Percentiles rank a stretch among this genome's conserved stretches.
These are phyloP conservation scores for Bipolaris zeicola DNA, from an alignment of 2,329 filamentous ascomycete species.

Conservation along the genomic window DNA sequence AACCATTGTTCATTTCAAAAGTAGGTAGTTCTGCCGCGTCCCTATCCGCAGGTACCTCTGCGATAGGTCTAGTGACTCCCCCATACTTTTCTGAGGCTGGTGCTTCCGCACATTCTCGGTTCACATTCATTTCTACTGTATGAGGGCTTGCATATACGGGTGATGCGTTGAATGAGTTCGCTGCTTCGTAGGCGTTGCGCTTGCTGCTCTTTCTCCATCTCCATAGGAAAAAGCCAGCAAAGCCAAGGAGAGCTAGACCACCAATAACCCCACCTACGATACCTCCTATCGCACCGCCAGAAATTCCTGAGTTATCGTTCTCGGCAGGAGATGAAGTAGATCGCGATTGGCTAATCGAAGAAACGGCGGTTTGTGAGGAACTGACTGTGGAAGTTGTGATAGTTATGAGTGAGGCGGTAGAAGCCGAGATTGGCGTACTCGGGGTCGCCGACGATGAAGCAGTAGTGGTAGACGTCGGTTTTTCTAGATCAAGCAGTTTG, in stretches of 20 bases:
- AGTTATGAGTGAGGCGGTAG: too few species aligned
- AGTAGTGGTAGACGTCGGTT: too few species aligned
- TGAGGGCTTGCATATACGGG: neutral
- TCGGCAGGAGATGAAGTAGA: slow-evolving; percentile 1
- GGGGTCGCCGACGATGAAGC: too few species aligned
- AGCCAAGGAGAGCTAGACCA: slow-evolving; percentile 23
- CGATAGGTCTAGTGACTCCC: neutral
- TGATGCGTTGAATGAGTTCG: neutral
- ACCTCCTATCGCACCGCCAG: slow-evolving; percentile 27
- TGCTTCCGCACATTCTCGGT: neutral
- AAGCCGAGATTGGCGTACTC: too few species aligned
- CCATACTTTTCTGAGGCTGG: slow-evolving; percentile 3
- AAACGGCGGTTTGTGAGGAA: too few species aligned
- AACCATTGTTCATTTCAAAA: too few species aligned
- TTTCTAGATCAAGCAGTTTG: too few species aligned
- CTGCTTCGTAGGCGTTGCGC: neutral
- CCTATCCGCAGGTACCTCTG: too few species aligned
- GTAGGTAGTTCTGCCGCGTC: too few species aligned
- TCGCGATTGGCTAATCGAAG: too few species aligned
- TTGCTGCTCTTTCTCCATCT: slow-evolving; percentile 4
- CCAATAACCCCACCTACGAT: slow-evolving; percentile 26
- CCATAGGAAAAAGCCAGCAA: slow-evolving; percentile 19
- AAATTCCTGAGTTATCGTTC: too few species aligned
- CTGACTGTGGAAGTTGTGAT: too few species aligned
- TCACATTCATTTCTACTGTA: neutral